A percentile compares a stretch with the other conserved stretches of the same genome.
Evolutionary conservation across 139 green algal genomes (phyloP).

Genomic region (Haematococcus lacustris): DNA sequence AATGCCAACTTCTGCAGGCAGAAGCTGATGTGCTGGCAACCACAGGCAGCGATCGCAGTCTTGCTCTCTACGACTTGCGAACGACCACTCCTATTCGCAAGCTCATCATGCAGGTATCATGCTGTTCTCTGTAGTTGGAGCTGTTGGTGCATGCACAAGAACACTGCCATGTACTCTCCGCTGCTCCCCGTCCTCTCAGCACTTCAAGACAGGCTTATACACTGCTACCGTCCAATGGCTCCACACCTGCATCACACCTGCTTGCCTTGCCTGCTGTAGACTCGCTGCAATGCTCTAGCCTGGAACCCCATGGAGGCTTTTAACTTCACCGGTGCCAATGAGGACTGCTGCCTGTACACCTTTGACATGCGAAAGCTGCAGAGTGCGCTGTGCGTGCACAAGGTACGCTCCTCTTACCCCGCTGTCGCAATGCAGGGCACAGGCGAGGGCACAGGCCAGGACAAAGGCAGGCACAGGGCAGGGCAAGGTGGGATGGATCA

Average conservation of each 20-base stretch:
- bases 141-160: no score
- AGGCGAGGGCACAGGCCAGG: no score
- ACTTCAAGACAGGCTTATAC: no score
- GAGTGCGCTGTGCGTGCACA: conserved; percentile 81
- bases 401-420: no score
- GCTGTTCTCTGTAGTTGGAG: background rate
- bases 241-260: no score
- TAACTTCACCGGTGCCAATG: conserved; percentile 94
- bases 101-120: conserved; percentile 71
- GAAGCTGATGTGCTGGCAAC: conserved; percentile 89
- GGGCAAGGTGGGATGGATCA: no score
- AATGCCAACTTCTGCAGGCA: conserved; percentile 26
- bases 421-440: background rate
- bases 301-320: conserved; percentile 98
- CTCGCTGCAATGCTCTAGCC: conserved; percentile 76
- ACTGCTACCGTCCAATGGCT: no score
- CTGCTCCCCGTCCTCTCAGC: no score
- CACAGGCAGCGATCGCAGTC: conserved; percentile 79
- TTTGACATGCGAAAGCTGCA: conserved; percentile 95
- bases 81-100: conserved; percentile 79
- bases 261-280: no score
- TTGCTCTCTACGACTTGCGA: conserved; percentile 94
- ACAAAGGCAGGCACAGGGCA: no score
- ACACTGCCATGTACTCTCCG: no score
- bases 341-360: conserved; percentile 94